Evolutionary conservation across 306 rosid genomes (phyloP), one percentile per base, ranked within the genome.

Genomic region (Prunus padus): DNA sequence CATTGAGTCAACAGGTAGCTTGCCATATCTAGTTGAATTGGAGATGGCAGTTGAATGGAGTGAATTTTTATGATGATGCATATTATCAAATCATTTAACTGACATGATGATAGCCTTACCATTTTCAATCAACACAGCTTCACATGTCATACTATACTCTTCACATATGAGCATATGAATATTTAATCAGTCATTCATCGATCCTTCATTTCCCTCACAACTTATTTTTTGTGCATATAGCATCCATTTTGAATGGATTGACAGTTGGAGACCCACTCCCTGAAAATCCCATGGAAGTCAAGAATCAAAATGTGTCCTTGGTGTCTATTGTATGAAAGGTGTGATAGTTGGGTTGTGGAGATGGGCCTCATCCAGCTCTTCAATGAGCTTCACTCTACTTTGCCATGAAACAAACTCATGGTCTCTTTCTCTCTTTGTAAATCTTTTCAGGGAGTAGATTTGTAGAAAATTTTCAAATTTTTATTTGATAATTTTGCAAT

Each of bases 221-320:
- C 9, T 71, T 81, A 44, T 67, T 71, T 66, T 15, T 49, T 49
- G 14, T 51, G 52, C 85, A 95, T 92, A 90, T 95, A 97, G 97
- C 99, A 33, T 90, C 97, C 51, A 92, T 97, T 86, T 88, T 95
- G 84, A 95, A 95, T 54, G 99, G 99, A 52, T 83, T 92, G 85
- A 95, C 97, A 20, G 99, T 95, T 69, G 97, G 92, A 75, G 99
- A 95, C 55, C 89, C 97, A 54, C 90, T 95, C 66, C 77, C 96
- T 60, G 99, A 90, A 65, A 95, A 88, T 84, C 90, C 90, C 26
- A 82, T 95, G 99, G 99, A 73, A 8, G 68, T 55, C 37, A 31
- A 31, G 6, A 31, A 31, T 31, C 37, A 31, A 31, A 31, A 31
- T 31, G 37, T 2, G 37, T 31, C 6, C 6, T 31, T 33, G 40